A percentile compares a stretch with the other conserved stretches of the same genome.
Evolutionary conservation across 1,139 yeast genomes (phyloP).

Genomic region (Geotrichum carabidarum): DNA sequence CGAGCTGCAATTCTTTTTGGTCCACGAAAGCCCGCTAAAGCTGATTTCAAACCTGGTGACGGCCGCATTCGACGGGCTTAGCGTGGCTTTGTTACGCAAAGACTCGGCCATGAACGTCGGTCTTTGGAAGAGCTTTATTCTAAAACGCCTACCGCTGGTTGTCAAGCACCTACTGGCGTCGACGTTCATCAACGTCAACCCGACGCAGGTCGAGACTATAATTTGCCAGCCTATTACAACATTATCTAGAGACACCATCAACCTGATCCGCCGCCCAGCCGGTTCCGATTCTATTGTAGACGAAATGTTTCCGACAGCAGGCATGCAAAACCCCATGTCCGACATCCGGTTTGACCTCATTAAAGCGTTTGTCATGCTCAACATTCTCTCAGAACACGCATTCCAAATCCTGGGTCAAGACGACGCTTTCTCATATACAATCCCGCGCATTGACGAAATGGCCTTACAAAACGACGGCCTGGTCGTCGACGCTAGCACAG

Average conservation of each 20-base stretch:
- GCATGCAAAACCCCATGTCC: constrained; percentile 41
- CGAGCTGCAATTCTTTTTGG: constrained; percentile 32
- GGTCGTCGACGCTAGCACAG: constrained; percentile 9
- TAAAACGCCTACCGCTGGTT: constrained; percentile 31
- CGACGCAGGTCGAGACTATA: constrained; percentile 25
- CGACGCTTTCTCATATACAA: constrained; percentile 29
- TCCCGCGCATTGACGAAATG: constrained; percentile 13
- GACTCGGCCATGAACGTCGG: constrained; percentile 27
- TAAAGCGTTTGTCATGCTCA: constrained; percentile 47
- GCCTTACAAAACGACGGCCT: constrained; percentile 14
- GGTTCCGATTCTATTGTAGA: constrained; percentile 29
- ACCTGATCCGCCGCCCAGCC: constrained; percentile 25
- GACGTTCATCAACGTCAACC: constrained; percentile 16
- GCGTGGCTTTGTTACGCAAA: constrained; percentile 31
- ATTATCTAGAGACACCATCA: constrained; percentile 29
- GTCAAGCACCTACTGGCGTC: constrained; percentile 23
- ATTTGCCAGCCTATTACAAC: constrained; percentile 29
- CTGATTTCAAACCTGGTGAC: constrained; percentile 33
- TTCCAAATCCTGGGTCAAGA: constrained; percentile 46
- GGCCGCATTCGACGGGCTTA: constrained; percentile 38
- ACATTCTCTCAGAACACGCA: constrained; percentile 41
- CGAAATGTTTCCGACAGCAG: constrained; percentile 43
- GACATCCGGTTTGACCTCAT: constrained; percentile 56
- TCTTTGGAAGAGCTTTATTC: constrained; percentile 34
- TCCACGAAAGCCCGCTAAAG: constrained; percentile 29